A percentile compares a stretch with the other conserved stretches of the same genome.
Evolutionary conservation across 2,329 filamentous ascomycete species (phyloP).

Genomic region (Dactylellina haptotyla): DNA sequence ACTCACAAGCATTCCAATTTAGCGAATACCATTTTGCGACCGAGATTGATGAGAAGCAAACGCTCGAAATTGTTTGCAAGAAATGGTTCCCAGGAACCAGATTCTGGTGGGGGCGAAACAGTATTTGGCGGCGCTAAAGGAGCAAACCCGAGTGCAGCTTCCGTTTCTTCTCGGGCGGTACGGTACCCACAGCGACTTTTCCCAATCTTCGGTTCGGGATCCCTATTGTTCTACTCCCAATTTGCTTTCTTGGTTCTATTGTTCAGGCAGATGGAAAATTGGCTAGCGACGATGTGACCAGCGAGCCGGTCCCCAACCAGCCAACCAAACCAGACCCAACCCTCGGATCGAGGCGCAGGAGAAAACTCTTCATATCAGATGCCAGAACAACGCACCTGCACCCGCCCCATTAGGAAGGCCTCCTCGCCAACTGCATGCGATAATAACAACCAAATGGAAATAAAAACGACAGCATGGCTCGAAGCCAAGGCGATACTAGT

Average conservation of each 20-base stretch:
- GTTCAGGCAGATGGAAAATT: slow-evolving; percentile 13
- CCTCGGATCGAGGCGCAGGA: slow-evolving; percentile 49
- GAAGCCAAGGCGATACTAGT: slow-evolving; percentile 16
- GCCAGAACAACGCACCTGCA: slow-evolving; percentile 10
- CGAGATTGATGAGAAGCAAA: slow-evolving; percentile 20
- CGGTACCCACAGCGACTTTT: slow-evolving; percentile 26
- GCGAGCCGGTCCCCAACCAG: slow-evolving; percentile 35
- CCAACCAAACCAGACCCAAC: too few species aligned
- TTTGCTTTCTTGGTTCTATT: slow-evolving; percentile 40
- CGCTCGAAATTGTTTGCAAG: slow-evolving; percentile 14
- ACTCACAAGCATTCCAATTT: not conserved
- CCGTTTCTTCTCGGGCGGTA: slow-evolving; percentile 41
- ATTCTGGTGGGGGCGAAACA: slow-evolving; percentile 23
- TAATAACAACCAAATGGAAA: not conserved
- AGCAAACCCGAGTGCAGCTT: slow-evolving; percentile 14
- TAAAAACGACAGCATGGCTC: slow-evolving; percentile 15
- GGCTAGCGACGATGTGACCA: slow-evolving; percentile 38
- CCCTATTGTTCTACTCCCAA: slow-evolving; percentile 28
- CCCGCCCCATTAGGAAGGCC: slow-evolving; percentile 40
- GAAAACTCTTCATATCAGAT: slow-evolving; percentile 40
- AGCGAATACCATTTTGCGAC: not conserved
- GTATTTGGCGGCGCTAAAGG: slow-evolving; percentile 38
- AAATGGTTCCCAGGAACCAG: slow-evolving; percentile 35
- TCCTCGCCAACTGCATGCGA: not conserved
- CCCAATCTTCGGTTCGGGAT: slow-evolving; percentile 41